phyloP scores from a whole-genome alignment of 257 asterid genomes.

The Phtheirospermum japonicum region DNA sequence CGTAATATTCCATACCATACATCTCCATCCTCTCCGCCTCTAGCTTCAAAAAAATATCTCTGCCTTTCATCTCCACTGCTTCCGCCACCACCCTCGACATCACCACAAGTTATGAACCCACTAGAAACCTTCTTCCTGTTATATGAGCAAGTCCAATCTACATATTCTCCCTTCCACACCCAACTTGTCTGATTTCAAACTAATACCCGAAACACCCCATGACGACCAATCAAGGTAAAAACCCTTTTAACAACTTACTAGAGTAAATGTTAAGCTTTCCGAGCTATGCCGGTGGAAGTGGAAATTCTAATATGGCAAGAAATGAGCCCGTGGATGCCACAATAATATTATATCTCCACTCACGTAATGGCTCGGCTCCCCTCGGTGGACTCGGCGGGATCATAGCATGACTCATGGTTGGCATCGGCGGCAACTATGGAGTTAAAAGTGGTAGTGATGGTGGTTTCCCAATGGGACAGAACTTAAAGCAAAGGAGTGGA shows the following conservation, averaged over 20 bases:
- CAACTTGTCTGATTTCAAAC: too few relatives aligned
- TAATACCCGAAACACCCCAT: slow-evolving; percentile 29
- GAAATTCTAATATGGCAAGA: slow-evolving; percentile 49
- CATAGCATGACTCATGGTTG: too few relatives aligned
- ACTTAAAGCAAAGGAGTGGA: slow-evolving; percentile 73
- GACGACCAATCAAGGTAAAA: slow-evolving; percentile 73
- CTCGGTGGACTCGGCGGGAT: too few relatives aligned
- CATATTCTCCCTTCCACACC: too few relatives aligned
- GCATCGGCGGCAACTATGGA: slow-evolving; percentile 36
- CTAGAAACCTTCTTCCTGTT: too few relatives aligned
- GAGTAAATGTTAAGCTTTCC: slow-evolving; percentile 80
- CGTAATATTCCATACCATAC: too few relatives aligned
- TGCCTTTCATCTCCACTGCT: too few relatives aligned
- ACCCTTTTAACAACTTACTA: slow-evolving; percentile 73
- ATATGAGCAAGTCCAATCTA: too few relatives aligned
- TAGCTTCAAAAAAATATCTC: too few relatives aligned
- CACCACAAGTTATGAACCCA: too few relatives aligned
- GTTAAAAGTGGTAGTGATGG: slow-evolving; percentile 41
- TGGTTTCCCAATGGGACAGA: slow-evolving; percentile 76
- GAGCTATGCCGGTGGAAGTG: slow-evolving; percentile 39
- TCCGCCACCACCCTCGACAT: too few relatives aligned
- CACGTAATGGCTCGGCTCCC: slow-evolving; percentile 56
- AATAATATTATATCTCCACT: slow-evolving; percentile 60
- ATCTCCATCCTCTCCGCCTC: too few relatives aligned
- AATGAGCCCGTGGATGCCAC: slow-evolving; percentile 40